Percentiles rank a stretch among this genome's conserved stretches.
phyloP scores from a whole-genome alignment of 129 eudicot species.

The Chrysanthemum lavandulifolium region DNA sequence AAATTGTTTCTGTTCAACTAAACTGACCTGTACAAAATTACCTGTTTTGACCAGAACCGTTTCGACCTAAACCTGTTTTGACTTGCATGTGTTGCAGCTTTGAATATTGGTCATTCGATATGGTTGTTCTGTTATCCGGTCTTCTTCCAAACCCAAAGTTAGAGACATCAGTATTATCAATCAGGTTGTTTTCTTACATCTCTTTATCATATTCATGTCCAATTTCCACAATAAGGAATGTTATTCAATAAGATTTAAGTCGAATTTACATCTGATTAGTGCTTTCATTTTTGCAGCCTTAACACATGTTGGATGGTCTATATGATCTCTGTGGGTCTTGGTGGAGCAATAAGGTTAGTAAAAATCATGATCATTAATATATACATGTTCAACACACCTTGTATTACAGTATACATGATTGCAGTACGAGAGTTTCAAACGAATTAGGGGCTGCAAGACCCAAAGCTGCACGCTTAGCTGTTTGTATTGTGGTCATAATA shows the following conservation, averaged over 20 bases:
- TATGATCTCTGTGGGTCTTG: constrained; percentile 75
- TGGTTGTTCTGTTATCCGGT: constrained; percentile 81
- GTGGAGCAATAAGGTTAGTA: constrained; percentile 76
- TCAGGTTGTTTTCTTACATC: constrained; percentile 38
- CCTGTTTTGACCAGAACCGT: background rate
- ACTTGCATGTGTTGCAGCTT: constrained; percentile 44
- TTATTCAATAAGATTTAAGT: background rate
- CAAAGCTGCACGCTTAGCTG: constrained; percentile 52
- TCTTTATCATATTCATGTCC: background rate
- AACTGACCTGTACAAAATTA: background rate
- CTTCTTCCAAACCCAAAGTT: constrained; percentile 73
- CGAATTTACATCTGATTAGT: background rate
- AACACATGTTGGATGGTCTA: constrained; percentile 88
- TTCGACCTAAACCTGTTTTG: background rate
- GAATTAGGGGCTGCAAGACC: constrained; percentile 71
- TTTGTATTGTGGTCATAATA: constrained; percentile 45
- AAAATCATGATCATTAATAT: background rate
- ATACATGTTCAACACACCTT: background rate
- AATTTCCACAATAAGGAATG: background rate
- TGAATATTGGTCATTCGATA: constrained; percentile 78
- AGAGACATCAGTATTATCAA: constrained; percentile 78
- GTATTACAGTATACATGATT: too few relatives aligned
- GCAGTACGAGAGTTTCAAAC: constrained; percentile 74
- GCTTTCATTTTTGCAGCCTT: constrained; percentile 44
- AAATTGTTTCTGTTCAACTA: background rate